Evolutionary conservation across 495 filamentous ascomycete genomes (phyloP).

Genomic region (Penicillium herquei): DNA sequence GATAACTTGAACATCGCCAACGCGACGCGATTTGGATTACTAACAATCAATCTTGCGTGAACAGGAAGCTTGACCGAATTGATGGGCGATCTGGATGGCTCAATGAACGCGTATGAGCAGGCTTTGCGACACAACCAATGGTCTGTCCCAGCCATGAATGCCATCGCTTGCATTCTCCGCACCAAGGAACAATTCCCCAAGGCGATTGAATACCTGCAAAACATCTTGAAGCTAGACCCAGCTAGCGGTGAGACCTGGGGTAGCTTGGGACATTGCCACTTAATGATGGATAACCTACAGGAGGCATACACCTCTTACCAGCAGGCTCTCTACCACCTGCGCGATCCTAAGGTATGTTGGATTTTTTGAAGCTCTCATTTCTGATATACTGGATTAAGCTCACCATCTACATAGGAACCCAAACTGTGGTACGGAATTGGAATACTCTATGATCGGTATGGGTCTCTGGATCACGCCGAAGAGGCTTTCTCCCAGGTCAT

Average conservation of each 20-base stretch:
- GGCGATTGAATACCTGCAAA: conserved; percentile 89
- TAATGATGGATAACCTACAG: conserved; percentile 99
- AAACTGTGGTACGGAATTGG: conserved; percentile 99
- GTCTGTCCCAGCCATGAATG: conserved; percentile 91
- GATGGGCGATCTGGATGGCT: conserved; percentile 84
- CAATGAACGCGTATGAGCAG: conserved; percentile 82
- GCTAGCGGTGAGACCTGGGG: conserved; percentile 96
- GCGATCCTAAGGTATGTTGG: conserved; percentile 81
- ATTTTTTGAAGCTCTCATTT: background rate
- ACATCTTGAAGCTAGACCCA: conserved; percentile 83
- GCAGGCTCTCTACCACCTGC: conserved; percentile 87
- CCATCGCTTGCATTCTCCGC: conserved; percentile 85
- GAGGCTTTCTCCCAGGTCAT: conserved; percentile 99
- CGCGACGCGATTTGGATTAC: conserved; percentile 2
- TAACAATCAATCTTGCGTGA: conserved; percentile 5
- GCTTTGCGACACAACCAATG: conserved; percentile 83
- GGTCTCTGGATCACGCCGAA: conserved; percentile 95
- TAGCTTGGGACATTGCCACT: conserved; percentile 89
- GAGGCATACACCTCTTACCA: conserved; percentile 98
- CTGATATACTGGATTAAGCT: background rate
- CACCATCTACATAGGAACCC: conserved; percentile 65
- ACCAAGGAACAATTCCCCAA: conserved; percentile 92
- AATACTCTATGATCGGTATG: conserved; percentile 96
- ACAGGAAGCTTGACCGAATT: conserved; percentile 82
- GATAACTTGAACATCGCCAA: background rate